Evolutionary conservation across 2,329 filamentous ascomycete species (phyloP).

Genomic region (Drechslerella dactyloides): DNA sequence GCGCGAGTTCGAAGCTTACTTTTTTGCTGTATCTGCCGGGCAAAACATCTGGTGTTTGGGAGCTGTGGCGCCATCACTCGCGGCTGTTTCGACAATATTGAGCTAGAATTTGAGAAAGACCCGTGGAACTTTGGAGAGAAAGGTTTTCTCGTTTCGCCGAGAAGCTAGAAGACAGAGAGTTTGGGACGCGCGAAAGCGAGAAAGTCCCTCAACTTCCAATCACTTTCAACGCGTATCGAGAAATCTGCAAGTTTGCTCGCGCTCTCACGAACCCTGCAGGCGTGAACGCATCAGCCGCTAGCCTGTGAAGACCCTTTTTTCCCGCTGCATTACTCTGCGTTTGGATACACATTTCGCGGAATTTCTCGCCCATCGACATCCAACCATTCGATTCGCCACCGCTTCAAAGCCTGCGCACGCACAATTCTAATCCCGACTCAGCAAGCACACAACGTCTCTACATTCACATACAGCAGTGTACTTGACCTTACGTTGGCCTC

Average conservation of each 20-base stretch:
- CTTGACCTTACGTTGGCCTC: not conserved
- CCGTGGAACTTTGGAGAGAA: no score
- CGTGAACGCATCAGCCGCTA: not conserved
- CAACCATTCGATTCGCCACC: not conserved
- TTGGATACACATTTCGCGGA: not conserved
- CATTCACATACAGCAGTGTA: not conserved
- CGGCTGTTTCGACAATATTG: no score
- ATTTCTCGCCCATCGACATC: not conserved
- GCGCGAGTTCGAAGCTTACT: no score
- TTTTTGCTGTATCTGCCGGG: no score
- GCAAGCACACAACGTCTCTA: not conserved
- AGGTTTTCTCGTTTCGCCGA: not conserved
- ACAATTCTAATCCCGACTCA: not conserved
- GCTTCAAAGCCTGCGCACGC: not conserved
- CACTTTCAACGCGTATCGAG: not conserved
- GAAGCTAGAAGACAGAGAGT: not conserved
- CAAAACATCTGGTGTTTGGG: no score
- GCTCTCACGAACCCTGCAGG: no score
- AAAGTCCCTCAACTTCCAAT: not conserved
- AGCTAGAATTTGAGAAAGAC: no score
- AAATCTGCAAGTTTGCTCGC: not conserved
- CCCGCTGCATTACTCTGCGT: not conserved
- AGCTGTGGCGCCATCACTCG: no score
- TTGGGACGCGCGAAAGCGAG: not conserved
- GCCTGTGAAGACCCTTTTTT: not conserved